Conservation (phyloP, 108 stramenopile genomes). For the Skeletonema costatum region DNA sequence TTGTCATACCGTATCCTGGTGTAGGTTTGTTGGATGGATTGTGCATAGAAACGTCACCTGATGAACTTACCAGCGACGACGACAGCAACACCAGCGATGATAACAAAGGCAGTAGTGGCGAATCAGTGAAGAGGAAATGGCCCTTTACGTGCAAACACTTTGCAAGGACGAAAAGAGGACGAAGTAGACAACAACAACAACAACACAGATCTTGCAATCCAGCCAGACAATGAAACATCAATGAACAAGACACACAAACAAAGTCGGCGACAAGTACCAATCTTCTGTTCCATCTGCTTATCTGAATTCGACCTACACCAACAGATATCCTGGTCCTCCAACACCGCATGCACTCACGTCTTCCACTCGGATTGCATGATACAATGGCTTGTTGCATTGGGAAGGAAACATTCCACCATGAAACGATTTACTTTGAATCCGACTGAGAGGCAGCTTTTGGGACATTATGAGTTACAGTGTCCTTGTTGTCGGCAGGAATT, state of each 20-base stretch:
- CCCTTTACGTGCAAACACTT: background rate
- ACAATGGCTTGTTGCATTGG: constrained; percentile 51
- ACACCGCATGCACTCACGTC: constrained; percentile 50
- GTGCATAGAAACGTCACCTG: background rate
- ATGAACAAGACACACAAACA: background rate
- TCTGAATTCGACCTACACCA: constrained; percentile 36
- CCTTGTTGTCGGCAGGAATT: constrained; percentile 67
- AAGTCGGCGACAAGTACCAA: constrained; percentile 32
- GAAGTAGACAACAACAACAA: background rate
- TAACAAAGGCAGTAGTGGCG: background rate
- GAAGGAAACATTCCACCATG: constrained; percentile 24
- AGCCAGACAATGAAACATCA: background rate
- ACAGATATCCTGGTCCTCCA: constrained; percentile 51
- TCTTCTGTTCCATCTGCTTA: constrained; percentile 62
- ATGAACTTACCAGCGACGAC: no score
- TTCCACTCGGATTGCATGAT: constrained; percentile 56
- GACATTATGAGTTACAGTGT: constrained; percentile 49
- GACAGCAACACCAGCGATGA: background rate
- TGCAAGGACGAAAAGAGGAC: background rate
- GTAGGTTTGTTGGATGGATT: background rate
- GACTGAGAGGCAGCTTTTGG: constrained; percentile 17
- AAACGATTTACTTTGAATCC: constrained; percentile 13
- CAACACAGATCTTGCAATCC: background rate
- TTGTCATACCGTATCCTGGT: background rate
- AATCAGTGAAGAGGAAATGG: background rate